A percentile compares a stretch with the other conserved stretches of the same genome.
These are phyloP conservation scores for Thalassiosira hispida DNA, from an alignment of 352 stramenopile species.

Conservation along the genomic window DNA sequence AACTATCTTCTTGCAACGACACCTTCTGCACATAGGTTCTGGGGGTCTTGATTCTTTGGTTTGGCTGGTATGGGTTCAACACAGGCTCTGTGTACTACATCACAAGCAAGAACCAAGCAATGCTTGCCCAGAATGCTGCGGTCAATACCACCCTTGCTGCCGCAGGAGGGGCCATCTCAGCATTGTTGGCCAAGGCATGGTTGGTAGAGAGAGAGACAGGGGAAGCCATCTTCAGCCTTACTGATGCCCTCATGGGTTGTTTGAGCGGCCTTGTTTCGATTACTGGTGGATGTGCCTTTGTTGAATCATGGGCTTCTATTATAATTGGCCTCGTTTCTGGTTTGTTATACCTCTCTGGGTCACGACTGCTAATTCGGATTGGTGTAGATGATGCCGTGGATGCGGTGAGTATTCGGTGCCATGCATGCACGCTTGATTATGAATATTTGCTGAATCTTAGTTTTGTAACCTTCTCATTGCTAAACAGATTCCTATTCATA, in stretches of 20 bases:
- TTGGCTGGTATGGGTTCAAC: conserved; percentile 89
- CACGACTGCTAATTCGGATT: conserved; percentile 57
- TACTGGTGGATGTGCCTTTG: conserved; percentile 72
- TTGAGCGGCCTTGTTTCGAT: conserved; percentile 82
- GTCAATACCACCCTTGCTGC: conserved; percentile 83
- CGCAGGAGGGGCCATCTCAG: conserved; percentile 64
- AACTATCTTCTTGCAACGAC: conserved; percentile 23
- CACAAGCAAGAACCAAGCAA: conserved; percentile 10
- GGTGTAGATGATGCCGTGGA: conserved; percentile 84
- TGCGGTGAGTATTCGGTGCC: conserved; percentile 32
- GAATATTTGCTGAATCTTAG: not conserved
- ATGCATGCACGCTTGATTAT: conserved; percentile 2
- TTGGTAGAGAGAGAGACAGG: conserved; percentile 48
- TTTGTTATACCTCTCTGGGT: conserved; percentile 60
- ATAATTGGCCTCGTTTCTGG: conserved; percentile 78
- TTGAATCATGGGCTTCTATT: conserved; percentile 80
- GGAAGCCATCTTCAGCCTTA: conserved; percentile 73
- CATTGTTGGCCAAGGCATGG: conserved; percentile 52
- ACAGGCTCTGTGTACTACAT: conserved; percentile 73
- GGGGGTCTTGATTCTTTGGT: conserved; percentile 71
- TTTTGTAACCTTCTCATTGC: conserved; percentile 17
- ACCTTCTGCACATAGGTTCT: conserved; percentile 29
- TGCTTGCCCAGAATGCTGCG: conserved; percentile 51
- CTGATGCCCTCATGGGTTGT: conserved; percentile 80
- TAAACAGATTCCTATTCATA: conserved; percentile 78